Conservation (phyloP, 1,284 basidiomycete genomes). For the Mycosarcoma maydis region DNA sequence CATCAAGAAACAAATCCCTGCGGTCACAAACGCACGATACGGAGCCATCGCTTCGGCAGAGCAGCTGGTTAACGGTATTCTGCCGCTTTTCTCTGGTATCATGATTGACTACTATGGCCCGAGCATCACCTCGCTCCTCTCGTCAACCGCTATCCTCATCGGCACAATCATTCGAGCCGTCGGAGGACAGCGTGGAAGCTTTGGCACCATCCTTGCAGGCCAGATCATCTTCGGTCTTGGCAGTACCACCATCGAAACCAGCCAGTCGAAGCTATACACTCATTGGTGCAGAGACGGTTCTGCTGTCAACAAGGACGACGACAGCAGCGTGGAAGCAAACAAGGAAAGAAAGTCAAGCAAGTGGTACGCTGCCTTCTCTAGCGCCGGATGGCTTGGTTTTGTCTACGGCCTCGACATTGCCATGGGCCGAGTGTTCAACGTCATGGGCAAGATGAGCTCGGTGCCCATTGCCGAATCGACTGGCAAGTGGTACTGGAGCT, state of each 20-base stretch:
- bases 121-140: constrained; percentile 51
- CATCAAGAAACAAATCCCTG: constrained; percentile 53
- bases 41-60: constrained; percentile 69
- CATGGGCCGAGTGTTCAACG: constrained; percentile 56
- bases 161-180: constrained; percentile 65
- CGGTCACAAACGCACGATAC: constrained; percentile 74
- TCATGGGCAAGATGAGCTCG: constrained; percentile 57
- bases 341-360: neutral
- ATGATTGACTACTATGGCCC: constrained; percentile 69
- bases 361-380: constrained; percentile 7
- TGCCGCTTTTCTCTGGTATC: constrained; percentile 69
- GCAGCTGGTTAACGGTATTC: constrained; percentile 68
- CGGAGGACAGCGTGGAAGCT: constrained; percentile 37
- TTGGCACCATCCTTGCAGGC: constrained; percentile 53
- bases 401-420: constrained; percentile 65
- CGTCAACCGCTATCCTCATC: constrained; percentile 61
- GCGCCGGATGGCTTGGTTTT: constrained; percentile 38
- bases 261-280: constrained; percentile 61
- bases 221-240: constrained; percentile 59
- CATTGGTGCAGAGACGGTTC: constrained; percentile 33
- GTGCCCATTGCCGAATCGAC: constrained; percentile 67
- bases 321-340: neutral
- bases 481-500: constrained; percentile 67
- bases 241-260: constrained; percentile 64
- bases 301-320: neutral